phyloP scores from a whole-genome alignment of 345 rosid genomes.

The Isatis tinctoria region DNA sequence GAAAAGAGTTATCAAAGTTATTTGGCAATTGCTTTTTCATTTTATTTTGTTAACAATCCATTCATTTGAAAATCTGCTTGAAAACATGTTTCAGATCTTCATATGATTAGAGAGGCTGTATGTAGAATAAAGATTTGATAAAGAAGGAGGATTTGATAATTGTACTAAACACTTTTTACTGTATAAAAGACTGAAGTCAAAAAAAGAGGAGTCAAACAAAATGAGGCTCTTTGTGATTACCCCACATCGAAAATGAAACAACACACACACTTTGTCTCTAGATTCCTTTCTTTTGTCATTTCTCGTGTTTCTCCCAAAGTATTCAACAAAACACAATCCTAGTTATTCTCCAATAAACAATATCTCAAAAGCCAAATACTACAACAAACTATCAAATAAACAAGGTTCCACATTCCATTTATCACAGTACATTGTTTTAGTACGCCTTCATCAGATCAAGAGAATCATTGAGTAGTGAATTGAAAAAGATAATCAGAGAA shows the following conservation, averaged over 20 bases:
- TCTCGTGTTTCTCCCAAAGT: slow-evolving; percentile 33
- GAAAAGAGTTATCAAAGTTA: neutral
- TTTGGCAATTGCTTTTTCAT: neutral
- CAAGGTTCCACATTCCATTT: no score
- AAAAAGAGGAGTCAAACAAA: slow-evolving; percentile 50
- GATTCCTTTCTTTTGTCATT: slow-evolving; percentile 49
- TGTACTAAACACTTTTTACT: slow-evolving; percentile 25
- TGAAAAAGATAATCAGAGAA: neutral
- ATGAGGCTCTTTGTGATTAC: slow-evolving; percentile 31
- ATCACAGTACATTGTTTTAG: no score
- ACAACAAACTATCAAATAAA: neutral
- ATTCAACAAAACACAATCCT: slow-evolving; percentile 29
- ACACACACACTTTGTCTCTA: slow-evolving; percentile 55
- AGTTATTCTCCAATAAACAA: neutral
- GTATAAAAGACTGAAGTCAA: slow-evolving; percentile 47
- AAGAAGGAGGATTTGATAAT: neutral
- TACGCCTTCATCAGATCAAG: neutral
- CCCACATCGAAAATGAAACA: slow-evolving; percentile 73
- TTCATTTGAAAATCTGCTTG: neutral
- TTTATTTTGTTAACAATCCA: neutral
- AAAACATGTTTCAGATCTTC: neutral
- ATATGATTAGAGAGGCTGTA: slow-evolving; percentile 14
- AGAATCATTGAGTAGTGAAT: neutral
- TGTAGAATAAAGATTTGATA: slow-evolving; percentile 10
- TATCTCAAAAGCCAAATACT: neutral